These are phyloP conservation scores for Diaporthe batatas DNA, from an alignment of 2,329 filamentous ascomycete species.

Conservation along the genomic window DNA sequence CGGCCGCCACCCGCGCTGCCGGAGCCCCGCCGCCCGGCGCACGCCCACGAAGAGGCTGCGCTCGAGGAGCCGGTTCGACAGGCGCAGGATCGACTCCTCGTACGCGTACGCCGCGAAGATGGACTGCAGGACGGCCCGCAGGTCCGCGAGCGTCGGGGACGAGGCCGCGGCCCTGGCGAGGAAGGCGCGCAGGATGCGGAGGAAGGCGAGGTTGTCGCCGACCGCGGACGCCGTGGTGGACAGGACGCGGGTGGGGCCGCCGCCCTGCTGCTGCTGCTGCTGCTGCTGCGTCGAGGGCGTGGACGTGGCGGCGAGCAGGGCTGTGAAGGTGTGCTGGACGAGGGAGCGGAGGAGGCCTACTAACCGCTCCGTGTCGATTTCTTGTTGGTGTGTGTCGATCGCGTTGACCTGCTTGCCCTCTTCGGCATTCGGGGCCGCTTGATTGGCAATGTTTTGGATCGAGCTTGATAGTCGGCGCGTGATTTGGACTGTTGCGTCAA, in stretches of 20 bases:
- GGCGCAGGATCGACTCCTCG: conserved; percentile 87
- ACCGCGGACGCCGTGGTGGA: conserved; percentile 48
- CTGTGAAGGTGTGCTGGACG: conserved; percentile 92
- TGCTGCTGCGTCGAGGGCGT: conserved; percentile 53
- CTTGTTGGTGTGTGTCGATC: conserved; percentile 45
- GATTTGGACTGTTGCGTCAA: conserved; percentile 72
- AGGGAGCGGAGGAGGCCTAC: conserved; percentile 78
- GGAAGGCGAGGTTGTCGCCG: conserved; percentile 79
- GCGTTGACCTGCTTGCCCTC: conserved; percentile 45
- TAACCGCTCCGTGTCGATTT: conserved; percentile 71
- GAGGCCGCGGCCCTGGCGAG: conserved; percentile 83
- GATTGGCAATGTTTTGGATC: conserved; percentile 53
- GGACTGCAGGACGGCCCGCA: conserved; percentile 85
- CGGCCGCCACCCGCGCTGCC: conserved; percentile 91
- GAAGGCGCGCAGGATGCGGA: conserved; percentile 90
- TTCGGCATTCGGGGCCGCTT: conserved; percentile 43
- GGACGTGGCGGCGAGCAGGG: conserved; percentile 83
- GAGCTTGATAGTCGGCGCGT: conserved; percentile 73
- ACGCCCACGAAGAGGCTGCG: conserved; percentile 91
- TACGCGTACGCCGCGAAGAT: conserved; percentile 97
- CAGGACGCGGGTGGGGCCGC: conserved; percentile 49
- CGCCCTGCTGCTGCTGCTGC: conserved; percentile 45
- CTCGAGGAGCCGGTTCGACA: conserved; percentile 89
- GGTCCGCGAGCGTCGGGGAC: conserved; percentile 87
- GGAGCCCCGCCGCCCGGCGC: conserved; percentile 77